phyloP scores from a whole-genome alignment of 192 early-diverging fungal genomes.

The Linnemannia elongata region DNA sequence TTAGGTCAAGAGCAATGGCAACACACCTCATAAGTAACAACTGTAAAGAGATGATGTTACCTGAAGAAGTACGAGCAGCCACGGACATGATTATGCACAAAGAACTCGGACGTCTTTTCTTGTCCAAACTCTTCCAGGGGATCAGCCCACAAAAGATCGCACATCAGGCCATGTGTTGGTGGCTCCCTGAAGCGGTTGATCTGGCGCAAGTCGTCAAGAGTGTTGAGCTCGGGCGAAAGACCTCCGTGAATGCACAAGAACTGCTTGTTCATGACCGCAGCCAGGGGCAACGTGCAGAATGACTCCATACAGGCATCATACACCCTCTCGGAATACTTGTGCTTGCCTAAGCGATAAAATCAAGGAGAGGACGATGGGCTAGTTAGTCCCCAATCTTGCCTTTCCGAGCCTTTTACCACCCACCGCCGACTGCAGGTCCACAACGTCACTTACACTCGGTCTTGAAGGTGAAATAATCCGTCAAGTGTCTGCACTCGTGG shows the following conservation, averaged over 20 bases:
- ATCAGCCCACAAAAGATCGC: constrained; percentile 96
- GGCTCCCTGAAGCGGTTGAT: constrained; percentile 94
- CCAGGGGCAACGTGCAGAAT: constrained; percentile 94
- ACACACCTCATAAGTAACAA: no score
- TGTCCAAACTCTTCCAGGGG: constrained; percentile 98
- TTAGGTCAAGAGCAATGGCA: not conserved
- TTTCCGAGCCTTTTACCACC: not conserved
- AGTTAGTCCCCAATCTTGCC: not conserved
- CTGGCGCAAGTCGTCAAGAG: constrained; percentile 91
- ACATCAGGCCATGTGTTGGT: constrained; percentile 95
- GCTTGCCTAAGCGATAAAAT: constrained; percentile 70
- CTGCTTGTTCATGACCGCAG: constrained; percentile 94
- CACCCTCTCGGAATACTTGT: constrained; percentile 93
- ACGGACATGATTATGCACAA: constrained; percentile 92
- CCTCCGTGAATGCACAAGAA: constrained; percentile 98
- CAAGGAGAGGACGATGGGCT: not conserved
- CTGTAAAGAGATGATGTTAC: constrained; percentile 42
- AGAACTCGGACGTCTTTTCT: constrained; percentile 90
- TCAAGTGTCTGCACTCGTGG: constrained; percentile 97
- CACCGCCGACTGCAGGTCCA: not conserved
- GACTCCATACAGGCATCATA: constrained; percentile 94
- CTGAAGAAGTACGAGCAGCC: constrained; percentile 97
- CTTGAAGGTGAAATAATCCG: constrained; percentile 98
- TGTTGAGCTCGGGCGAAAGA: constrained; percentile 91
- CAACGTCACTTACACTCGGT: constrained; percentile 84